These are phyloP conservation scores for Xylaria arbuscula DNA, from an alignment of 2,329 filamentous ascomycete species.

Conservation along the genomic window DNA sequence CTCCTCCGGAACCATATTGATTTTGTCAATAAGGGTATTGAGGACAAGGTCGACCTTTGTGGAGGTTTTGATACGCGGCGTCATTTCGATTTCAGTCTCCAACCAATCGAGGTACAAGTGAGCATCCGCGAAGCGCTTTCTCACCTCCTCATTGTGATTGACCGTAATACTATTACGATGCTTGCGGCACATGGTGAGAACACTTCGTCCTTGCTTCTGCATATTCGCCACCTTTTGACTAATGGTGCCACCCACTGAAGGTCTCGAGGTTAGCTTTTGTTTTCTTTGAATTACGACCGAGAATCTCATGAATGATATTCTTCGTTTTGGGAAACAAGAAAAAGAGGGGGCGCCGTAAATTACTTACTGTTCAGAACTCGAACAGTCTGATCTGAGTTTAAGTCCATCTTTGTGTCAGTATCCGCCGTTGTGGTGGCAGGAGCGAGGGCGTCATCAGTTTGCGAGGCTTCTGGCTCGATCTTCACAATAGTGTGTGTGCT, in stretches of 20 bases:
- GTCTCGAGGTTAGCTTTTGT: not conserved
- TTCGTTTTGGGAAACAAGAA: too few relatives aligned
- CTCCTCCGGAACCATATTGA: constrained; percentile 35
- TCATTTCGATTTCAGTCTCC: constrained; percentile 40
- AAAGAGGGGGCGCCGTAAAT: not conserved
- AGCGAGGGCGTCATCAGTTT: too few relatives aligned
- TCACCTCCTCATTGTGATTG: constrained; percentile 19
- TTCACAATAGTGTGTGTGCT: not conserved
- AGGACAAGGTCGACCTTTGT: constrained; percentile 25
- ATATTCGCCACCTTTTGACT: constrained; percentile 26
- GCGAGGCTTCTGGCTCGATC: not conserved
- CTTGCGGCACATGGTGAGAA: constrained; percentile 25
- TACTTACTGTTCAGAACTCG: constrained; percentile 27
- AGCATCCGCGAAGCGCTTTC: constrained; percentile 30
- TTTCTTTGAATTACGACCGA: not conserved
- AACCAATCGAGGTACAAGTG: constrained; percentile 43
- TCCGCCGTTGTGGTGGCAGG: not conserved
- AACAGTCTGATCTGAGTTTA: not conserved
- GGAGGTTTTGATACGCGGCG: constrained; percentile 31
- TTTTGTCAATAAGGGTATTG: constrained; percentile 8
- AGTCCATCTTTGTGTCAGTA: too few relatives aligned
- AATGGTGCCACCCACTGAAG: constrained; percentile 23
- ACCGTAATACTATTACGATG: constrained; percentile 7
- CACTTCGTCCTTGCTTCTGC: constrained; percentile 16
- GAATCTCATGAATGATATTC: not conserved